A percentile compares a stretch with the other conserved stretches of the same genome.
phyloP scores from a whole-genome alignment of 2,329 filamentous ascomycete species.

The Aureobasidium sp. region DNA sequence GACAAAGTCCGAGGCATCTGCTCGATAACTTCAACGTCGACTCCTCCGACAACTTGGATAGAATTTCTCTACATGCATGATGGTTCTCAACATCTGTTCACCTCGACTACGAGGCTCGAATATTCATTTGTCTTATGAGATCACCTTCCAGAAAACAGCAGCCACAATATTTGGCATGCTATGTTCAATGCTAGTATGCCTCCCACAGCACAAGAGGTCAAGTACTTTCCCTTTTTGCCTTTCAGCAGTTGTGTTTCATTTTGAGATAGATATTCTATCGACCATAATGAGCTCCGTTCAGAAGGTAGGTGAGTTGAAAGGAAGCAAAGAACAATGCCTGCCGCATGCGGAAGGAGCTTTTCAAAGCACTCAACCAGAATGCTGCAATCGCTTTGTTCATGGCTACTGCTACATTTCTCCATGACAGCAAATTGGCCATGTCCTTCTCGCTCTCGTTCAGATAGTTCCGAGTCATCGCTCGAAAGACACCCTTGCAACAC shows the following conservation, averaged over 20 bases:
- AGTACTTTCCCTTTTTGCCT: no score
- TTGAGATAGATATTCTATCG: not conserved
- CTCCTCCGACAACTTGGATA: not conserved
- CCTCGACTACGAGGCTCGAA: no score
- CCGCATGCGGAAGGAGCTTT: not conserved
- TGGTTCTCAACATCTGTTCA: no score
- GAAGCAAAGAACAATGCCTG: not conserved
- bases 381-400: not conserved
- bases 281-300: no score
- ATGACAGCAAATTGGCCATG: not conserved
- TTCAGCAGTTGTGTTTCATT: no score
- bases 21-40: not conserved
- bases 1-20: not conserved
- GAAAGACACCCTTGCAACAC: not conserved
- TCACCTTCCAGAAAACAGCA: no score
- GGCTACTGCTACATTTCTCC: not conserved
- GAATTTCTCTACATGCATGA: not conserved
- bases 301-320: not conserved
- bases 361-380: not conserved
- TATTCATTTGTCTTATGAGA: no score
- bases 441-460: not conserved
- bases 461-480: not conserved
- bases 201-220: not conserved
- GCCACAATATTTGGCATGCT: not conserved
- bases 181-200: not conserved